Base-by-base conservation (phyloP, 2,329 filamentous ascomycete genomes). In the Hypoxylon sp. region DNA sequence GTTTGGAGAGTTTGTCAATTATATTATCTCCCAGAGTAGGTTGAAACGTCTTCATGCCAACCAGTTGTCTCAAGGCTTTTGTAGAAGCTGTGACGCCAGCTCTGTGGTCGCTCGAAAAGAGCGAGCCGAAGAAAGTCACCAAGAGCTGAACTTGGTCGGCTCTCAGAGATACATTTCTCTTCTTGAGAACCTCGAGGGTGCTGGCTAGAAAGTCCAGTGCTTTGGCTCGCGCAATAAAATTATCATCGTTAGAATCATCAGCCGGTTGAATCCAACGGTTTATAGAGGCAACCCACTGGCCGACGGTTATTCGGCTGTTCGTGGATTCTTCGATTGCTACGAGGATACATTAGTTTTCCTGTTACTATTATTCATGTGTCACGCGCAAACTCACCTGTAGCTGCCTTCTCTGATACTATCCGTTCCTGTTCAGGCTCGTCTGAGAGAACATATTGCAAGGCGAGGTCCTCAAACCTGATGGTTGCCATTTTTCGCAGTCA, bases 21-120 rank as follows among this genome's bases (percentile, higher is more conserved):
- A 88, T 85, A 52, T 82, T 78, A 59, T 80, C 73, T 18, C 79
- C 85, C 64, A 81, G 80, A 11, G 79, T 73, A 0, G 83, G 79
- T 38, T 83, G 82, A 74, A 88, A 88, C 11, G 78, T 76, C 52
- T 81, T 82, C 82, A 86, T 86, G 49, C 72, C 70, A 42, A 78
- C 78, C 49, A 88, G 81, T 26, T 80, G 79, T 0, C 79, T 78
- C n/a, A 88, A 74, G 1, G 85, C 85, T 45, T 81, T 83, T 2
- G 84, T 79, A 2, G 85, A 85, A 0, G 85, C 81, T 44, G 84
- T 76, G 58, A 88, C 82, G 40, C 86, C 86, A n/a, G 84, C 85
- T 71, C 85, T 85, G 75, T 87, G 85, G 67, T 88, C 85, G 55
- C 85, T 82, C 2, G 83, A 83, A 67, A 87, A 88, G 79, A 88